phyloP scores from a whole-genome alignment of 371 early-diverging fungal genomes.

The Nematocida homosporus region DNA sequence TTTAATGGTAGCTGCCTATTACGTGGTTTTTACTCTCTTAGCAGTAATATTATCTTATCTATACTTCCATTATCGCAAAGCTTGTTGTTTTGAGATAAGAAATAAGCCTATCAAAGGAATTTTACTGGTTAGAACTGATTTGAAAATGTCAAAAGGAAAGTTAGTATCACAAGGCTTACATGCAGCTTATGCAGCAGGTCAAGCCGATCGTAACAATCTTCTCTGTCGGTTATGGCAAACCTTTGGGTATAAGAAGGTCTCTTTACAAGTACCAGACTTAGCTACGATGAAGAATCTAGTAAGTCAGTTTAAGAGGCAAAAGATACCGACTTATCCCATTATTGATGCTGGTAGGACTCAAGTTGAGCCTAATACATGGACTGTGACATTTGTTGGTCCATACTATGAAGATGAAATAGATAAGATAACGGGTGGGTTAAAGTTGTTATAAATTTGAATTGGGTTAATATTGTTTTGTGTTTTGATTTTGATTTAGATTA shows the following conservation, averaged over 20 bases:
- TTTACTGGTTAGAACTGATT: constrained; percentile 61
- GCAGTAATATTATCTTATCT: no score
- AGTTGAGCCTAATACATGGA: constrained; percentile 83
- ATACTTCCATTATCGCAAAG: no score
- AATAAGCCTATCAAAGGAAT: constrained; percentile 30
- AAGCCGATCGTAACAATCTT: constrained; percentile 9
- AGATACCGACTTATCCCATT: constrained; percentile 46
- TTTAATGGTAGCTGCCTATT: neutral
- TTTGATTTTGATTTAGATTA: no score
- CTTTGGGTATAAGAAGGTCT: constrained; percentile 59
- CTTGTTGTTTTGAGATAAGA: neutral
- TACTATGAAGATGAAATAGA: constrained; percentile 63
- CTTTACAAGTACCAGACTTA: constrained; percentile 52
- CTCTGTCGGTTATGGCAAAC: constrained; percentile 51
- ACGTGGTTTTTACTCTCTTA: no score
- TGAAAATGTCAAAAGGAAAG: constrained; percentile 67
- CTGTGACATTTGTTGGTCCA: constrained; percentile 89
- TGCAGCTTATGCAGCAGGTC: constrained; percentile 56
- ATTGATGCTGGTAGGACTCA: constrained; percentile 92
- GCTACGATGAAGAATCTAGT: constrained; percentile 50
- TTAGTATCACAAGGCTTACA: constrained; percentile 66
- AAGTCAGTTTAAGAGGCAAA: constrained; percentile 11
- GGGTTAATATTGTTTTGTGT: no score
- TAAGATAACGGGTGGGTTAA: constrained; percentile 48
- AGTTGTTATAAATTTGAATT: constrained; percentile 40